These are phyloP conservation scores for Phytophthora quininea DNA, from an alignment of 352 stramenopile genomes.

Conservation along the genomic window DNA sequence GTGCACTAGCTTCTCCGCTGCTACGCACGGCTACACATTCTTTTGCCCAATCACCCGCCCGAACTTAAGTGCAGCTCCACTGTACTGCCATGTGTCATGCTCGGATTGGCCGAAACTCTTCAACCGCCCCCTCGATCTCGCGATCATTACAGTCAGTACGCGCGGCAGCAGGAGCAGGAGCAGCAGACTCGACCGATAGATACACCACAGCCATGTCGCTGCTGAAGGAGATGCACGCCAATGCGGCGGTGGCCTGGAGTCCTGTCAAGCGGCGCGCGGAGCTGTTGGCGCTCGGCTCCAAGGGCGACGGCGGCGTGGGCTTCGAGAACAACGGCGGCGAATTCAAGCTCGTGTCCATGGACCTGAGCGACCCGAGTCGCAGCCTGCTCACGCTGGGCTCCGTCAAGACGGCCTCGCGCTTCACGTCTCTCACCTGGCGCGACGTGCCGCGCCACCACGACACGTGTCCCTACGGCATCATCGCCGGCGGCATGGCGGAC, in stretches of 20 bases:
- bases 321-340: conserved; percentile 98
- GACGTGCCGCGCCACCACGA: conserved; percentile 80
- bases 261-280: conserved; percentile 75
- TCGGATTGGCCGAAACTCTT: conserved; percentile 5
- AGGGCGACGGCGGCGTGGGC: conserved; percentile 94
- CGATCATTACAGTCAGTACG: conserved; percentile 35
- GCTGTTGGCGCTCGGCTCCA: conserved; percentile 88
- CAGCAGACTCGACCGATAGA: conserved; percentile 11
- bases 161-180: conserved; percentile 12
- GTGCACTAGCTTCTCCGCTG: too few species aligned
- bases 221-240: conserved; percentile 91
- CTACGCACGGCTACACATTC: not conserved
- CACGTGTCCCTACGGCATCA: conserved; percentile 87
- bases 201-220: conserved; percentile 70
- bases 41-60: not conserved
- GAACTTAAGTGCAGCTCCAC: not conserved
- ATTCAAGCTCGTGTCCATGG: conserved; percentile 96
- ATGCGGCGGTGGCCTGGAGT: conserved; percentile 90
- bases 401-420: conserved; percentile 92
- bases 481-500: conserved; percentile 97
- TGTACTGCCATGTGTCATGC: not conserved
- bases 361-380: conserved; percentile 79
- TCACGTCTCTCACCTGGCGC: conserved; percentile 95
- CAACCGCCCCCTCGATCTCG: conserved; percentile 13
- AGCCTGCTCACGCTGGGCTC: conserved; percentile 81